Evolutionary conservation across 2,329 filamentous ascomycete genomes (phyloP).

Genomic region (Camillea tinctor): DNA sequence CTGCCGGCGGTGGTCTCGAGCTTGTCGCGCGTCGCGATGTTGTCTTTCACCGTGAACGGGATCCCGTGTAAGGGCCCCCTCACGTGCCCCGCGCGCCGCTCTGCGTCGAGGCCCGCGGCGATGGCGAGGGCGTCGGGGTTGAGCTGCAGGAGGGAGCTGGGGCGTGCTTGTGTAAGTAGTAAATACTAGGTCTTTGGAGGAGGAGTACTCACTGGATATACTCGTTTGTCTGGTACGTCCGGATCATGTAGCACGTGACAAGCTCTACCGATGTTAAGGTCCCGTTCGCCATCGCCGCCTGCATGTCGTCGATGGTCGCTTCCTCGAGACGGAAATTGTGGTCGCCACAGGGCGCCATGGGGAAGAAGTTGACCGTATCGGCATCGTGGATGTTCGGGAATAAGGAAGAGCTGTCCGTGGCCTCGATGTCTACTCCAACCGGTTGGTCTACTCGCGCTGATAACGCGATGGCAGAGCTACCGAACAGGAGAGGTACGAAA

Average conservation of each 20-base stretch:
- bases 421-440: neutral
- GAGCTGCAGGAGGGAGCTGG: constrained; percentile 58
- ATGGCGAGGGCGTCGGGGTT: constrained; percentile 68
- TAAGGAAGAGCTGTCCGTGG: constrained; percentile 22
- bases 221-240: constrained; percentile 60
- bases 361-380: constrained; percentile 47
- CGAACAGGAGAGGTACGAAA: neutral
- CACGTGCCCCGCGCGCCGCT: constrained; percentile 54
- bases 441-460: neutral
- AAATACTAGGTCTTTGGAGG: neutral
- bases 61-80: constrained; percentile 73
- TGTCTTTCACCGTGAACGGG: constrained; percentile 74
- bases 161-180: neutral
- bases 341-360: constrained; percentile 60
- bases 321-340: constrained; percentile 58
- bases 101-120: constrained; percentile 58
- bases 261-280: constrained; percentile 58
- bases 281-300: constrained; percentile 53
- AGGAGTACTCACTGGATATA: constrained; percentile 57
- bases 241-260: constrained; percentile 59
- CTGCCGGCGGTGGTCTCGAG: constrained; percentile 74
- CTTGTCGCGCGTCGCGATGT: constrained; percentile 65
- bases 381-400: constrained; percentile 38
- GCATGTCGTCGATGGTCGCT: constrained; percentile 67
- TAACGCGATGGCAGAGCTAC: neutral